A percentile compares a stretch with the other conserved stretches of the same genome.
Conservation (phyloP, 106 monocot species). For the Phalaenopsis aphrodite region DNA sequence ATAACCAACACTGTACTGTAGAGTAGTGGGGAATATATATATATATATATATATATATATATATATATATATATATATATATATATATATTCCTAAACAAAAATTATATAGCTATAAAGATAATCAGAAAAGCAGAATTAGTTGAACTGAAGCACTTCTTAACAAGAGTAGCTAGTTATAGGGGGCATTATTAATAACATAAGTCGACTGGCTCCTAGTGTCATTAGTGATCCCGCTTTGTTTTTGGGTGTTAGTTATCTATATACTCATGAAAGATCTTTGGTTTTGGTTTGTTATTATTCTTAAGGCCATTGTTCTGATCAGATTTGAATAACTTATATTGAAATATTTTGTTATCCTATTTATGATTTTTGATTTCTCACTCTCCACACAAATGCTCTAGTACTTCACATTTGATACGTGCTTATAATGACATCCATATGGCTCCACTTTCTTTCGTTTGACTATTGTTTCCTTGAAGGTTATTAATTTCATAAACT, state of each 20-base stretch:
- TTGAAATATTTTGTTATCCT: neutral
- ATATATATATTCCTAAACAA: too few species aligned
- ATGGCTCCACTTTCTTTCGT: neutral
- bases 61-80: too few species aligned
- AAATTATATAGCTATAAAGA: too few species aligned
- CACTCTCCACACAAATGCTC: too few species aligned
- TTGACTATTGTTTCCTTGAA: neutral
- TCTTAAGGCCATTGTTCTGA: neutral
- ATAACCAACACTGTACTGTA: too few species aligned
- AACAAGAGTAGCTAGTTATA: too few species aligned
- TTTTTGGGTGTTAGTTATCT: neutral
- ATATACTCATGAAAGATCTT: neutral
- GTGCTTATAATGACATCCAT: neutral
- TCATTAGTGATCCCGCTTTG: neutral
- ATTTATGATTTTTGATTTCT: neutral
- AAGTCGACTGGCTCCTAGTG: neutral
- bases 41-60: too few species aligned
- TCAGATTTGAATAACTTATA: neutral
- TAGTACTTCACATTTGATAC: neutral
- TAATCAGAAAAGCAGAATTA: too few species aligned
- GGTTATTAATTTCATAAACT: neutral
- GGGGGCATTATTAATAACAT: too few species aligned
- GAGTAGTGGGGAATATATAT: too few species aligned
- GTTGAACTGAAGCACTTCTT: too few species aligned
- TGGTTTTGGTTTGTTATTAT: neutral